Evolutionary conservation across 2,329 filamentous ascomycete species (phyloP).

Genomic region (Hymenotorrendiella dingleyae): DNA sequence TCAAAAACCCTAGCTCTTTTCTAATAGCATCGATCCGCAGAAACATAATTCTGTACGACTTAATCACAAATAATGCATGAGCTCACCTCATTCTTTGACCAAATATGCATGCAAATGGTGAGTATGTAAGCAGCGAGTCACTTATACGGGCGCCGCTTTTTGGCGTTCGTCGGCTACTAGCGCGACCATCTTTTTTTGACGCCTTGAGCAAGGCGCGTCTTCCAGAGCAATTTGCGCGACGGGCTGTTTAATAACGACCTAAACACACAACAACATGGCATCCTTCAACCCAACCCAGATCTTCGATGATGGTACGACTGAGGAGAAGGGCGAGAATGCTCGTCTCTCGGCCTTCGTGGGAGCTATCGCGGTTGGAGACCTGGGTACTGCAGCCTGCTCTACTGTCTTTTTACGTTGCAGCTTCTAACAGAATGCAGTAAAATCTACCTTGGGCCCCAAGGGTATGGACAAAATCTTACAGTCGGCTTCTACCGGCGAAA

Average conservation of each 20-base stretch:
- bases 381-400: slow-evolving; percentile 34
- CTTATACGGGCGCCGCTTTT: no score
- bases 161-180: no score
- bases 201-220: no score
- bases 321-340: slow-evolving; percentile 99
- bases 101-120: no score
- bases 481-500: slow-evolving; percentile 93
- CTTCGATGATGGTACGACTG: slow-evolving; percentile 92
- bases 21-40: no score
- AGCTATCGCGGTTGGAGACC: slow-evolving; percentile 92
- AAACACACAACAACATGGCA: no score
- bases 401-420: slow-evolving; percentile 4
- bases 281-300: slow-evolving; percentile 91
- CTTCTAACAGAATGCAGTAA: slow-evolving; percentile 48
- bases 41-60: no score
- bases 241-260: slow-evolving; percentile 1
- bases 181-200: no score
- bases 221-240: slow-evolving; percentile 9
- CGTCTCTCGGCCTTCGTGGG: slow-evolving; percentile 97
- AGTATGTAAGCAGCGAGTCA: no score
- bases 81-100: no score
- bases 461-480: slow-evolving; percentile 68
- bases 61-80: no score
- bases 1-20: no score
- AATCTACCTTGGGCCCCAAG: slow-evolving; percentile 94